Conservation (phyloP, 176 grass and related monocot species). For the Ensete ventricosum region DNA sequence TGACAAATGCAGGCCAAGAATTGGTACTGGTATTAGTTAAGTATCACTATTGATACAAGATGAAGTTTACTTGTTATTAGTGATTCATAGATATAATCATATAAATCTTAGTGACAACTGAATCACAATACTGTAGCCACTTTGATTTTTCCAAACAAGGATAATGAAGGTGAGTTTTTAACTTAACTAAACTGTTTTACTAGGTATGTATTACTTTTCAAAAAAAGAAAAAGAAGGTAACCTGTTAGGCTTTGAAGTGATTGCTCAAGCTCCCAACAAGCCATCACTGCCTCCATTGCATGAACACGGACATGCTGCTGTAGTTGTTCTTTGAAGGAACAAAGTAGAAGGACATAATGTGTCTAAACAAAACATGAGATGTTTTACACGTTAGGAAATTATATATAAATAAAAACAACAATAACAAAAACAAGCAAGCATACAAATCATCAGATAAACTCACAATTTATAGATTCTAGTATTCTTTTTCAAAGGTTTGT, state of each 20-base stretch:
- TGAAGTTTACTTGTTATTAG: too few relatives aligned
- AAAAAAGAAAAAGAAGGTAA: constrained; percentile 9
- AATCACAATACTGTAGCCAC: too few relatives aligned
- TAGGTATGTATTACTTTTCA: neutral
- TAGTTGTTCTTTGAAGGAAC: constrained; percentile 92
- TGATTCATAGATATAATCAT: too few relatives aligned
- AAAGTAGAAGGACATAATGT: constrained; percentile 82
- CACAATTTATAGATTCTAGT: neutral
- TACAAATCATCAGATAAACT: neutral
- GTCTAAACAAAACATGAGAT: constrained; percentile 38
- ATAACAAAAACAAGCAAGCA: neutral
- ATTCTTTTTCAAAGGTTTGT: neutral
- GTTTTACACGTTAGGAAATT: neutral
- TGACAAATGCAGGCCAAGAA: too few relatives aligned
- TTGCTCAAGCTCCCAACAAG: constrained; percentile 98
- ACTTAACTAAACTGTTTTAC: too few relatives aligned
- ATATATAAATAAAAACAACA: neutral
- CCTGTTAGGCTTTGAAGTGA: constrained; percentile 93
- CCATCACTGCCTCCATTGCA: constrained; percentile 99
- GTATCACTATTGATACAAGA: too few relatives aligned
- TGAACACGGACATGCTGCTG: constrained; percentile 98
- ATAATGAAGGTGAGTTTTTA: too few relatives aligned
- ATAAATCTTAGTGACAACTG: too few relatives aligned
- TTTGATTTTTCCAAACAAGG: too few relatives aligned
- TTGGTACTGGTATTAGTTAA: too few relatives aligned